Percentiles rank a stretch among this genome's conserved stretches.
phyloP scores from a whole-genome alignment of 768 basidiomycete species.

The Megacollybia marginata region DNA sequence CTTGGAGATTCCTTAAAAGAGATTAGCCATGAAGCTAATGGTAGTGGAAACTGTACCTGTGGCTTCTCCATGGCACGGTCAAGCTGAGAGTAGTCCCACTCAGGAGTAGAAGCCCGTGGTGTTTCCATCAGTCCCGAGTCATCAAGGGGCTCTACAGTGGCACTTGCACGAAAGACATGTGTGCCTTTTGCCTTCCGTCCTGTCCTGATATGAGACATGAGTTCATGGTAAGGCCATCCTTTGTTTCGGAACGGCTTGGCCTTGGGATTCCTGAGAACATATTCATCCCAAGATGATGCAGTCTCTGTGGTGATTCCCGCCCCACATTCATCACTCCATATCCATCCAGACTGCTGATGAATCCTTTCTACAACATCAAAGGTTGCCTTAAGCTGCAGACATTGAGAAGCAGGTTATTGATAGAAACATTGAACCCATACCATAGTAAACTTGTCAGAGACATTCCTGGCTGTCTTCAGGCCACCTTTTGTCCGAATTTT shows the following conservation, averaged over 20 bases:
- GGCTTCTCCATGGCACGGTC: no score
- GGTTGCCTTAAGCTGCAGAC: background rate
- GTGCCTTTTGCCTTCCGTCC: no score
- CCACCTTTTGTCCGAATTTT: constrained; percentile 3
- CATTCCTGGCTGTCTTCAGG: constrained; percentile 6
- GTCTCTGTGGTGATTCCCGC: background rate
- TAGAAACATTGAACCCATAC: constrained; percentile 2
- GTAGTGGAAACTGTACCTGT: no score
- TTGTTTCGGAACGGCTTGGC: background rate
- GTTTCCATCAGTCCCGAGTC: no score
- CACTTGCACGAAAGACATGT: no score
- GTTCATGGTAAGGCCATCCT: background rate
- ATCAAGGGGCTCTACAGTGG: no score
- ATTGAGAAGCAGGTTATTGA: background rate
- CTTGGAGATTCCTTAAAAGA: no score
- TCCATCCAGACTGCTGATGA: background rate
- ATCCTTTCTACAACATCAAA: background rate
- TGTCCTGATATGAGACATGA: background rate
- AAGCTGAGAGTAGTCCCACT: no score
- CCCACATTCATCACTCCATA: background rate
- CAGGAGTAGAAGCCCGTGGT: no score
- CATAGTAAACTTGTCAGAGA: constrained; percentile 9
- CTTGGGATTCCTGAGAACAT: background rate
- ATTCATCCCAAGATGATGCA: background rate
- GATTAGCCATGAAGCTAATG: no score